A percentile compares a stretch with the other conserved stretches of the same genome.
These are phyloP conservation scores for Mycena alexandri DNA, from an alignment of 768 basidiomycete genomes.

Conservation along the genomic window DNA sequence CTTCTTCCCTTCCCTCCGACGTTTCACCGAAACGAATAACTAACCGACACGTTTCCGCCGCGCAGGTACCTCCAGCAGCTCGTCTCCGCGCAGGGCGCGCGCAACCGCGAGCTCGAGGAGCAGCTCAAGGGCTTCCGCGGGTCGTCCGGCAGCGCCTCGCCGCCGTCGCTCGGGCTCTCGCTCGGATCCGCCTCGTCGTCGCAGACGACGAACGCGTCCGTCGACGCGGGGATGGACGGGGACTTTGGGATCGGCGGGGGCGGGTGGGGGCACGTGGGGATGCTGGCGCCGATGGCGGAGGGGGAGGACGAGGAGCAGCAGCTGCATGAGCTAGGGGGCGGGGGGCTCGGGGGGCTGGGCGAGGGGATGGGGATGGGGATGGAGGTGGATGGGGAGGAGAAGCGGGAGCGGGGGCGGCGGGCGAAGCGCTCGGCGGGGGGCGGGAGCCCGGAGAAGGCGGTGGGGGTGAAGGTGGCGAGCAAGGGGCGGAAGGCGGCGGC, in stretches of 20 bases:
- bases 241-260: slow-evolving; percentile 19
- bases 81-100: slow-evolving; percentile 80
- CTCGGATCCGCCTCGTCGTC: too few species aligned
- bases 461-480: not conserved
- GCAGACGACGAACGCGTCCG: not conserved
- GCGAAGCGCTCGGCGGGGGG: not conserved
- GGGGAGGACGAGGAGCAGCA: slow-evolving; percentile 35
- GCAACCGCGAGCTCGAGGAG: slow-evolving; percentile 84
- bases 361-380: slow-evolving; percentile 34
- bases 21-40: not conserved
- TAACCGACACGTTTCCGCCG: not conserved
- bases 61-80: slow-evolving; percentile 86
- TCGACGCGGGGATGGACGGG: not conserved
- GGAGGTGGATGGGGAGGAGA: slow-evolving; percentile 34
- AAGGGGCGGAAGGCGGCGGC: slow-evolving; percentile 12
- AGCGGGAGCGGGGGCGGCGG: slow-evolving; percentile 24
- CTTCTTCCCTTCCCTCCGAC: too few species aligned
- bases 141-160: slow-evolving; percentile 39
- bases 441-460: slow-evolving; percentile 4
- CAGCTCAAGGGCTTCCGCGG: slow-evolving; percentile 67
- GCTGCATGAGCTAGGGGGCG: slow-evolving; percentile 14
- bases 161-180: slow-evolving; percentile 26
- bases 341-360: slow-evolving; percentile 20
- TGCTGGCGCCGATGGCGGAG: slow-evolving; percentile 41
- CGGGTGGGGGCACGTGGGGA: slow-evolving; percentile 30